Percentiles rank a stretch among this genome's conserved stretches.
Evolutionary conservation across 2,329 filamentous ascomycete species (phyloP).

Genomic region (Ophiognomonia clavigignenti-juglandacearum): DNA sequence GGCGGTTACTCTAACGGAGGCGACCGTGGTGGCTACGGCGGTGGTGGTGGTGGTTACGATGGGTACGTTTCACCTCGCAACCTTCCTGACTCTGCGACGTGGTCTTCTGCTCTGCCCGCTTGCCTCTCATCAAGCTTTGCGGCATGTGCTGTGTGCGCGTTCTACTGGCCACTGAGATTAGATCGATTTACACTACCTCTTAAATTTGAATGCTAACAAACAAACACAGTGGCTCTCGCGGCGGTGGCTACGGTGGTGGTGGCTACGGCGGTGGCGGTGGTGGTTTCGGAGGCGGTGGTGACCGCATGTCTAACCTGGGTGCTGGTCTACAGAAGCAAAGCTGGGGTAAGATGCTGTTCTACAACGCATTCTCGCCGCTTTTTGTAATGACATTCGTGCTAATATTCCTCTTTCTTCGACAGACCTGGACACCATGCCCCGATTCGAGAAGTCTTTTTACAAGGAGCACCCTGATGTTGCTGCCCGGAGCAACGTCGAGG

Average conservation of each 20-base stretch:
- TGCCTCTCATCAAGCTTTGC: not conserved
- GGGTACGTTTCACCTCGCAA: conserved; percentile 23
- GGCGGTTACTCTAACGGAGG: conserved; percentile 47
- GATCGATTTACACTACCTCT: not conserved
- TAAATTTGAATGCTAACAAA: conserved; percentile 30
- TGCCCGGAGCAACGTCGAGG: conserved; percentile 68
- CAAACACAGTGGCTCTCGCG: conserved; percentile 43
- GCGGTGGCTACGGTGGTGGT: conserved; percentile 33
- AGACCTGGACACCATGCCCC: conserved; percentile 78
- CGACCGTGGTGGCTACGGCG: conserved; percentile 43
- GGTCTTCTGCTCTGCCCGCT: not conserved
- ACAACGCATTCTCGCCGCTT: conserved; percentile 4
- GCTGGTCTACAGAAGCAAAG: conserved; percentile 80
- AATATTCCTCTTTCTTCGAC: conserved; percentile 23
- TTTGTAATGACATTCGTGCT: conserved; percentile 21
- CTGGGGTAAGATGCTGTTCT: conserved; percentile 64
- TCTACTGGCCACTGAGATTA: not conserved
- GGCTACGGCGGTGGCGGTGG: conserved; percentile 32
- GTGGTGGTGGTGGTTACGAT: conserved; percentile 31
- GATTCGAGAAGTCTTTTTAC: conserved; percentile 99
- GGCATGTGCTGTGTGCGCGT: not conserved
- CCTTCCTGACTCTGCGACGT: conserved; percentile 6
- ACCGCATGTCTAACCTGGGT: conserved; percentile 91
- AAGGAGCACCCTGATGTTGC: conserved; percentile 84
- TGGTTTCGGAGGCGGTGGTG: conserved; percentile 59